Evolutionary conservation across 176 grass and related monocot genomes (phyloP).

Genomic region (Oryza nivara): DNA sequence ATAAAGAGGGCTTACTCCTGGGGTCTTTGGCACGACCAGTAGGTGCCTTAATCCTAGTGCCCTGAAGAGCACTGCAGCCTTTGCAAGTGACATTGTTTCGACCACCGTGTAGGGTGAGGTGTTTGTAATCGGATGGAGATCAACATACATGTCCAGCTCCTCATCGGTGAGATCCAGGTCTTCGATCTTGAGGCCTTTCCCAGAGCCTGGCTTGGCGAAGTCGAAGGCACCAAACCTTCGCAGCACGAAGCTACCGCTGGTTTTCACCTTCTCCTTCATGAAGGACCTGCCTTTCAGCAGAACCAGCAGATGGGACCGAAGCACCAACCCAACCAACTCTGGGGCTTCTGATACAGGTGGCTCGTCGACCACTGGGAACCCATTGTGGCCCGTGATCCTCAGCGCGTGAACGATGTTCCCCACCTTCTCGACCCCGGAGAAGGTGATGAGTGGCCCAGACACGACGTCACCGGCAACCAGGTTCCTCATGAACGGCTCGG

Average conservation of each 20-base stretch:
- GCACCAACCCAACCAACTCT: conserved; percentile 77
- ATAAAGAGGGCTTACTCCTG: conserved; percentile 62
- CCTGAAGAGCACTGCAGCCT: conserved; percentile 82
- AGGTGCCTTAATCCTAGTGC: conserved; percentile 81
- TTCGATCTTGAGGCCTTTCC: conserved; percentile 82
- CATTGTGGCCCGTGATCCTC: conserved; percentile 86
- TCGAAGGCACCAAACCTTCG: conserved; percentile 62
- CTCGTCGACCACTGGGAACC: conserved; percentile 89
- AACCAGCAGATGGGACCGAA: conserved; percentile 82
- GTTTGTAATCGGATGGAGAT: conserved; percentile 85
- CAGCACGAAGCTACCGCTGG: conserved; percentile 50
- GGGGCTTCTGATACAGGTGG: conserved; percentile 74
- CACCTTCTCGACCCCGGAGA: conserved; percentile 81
- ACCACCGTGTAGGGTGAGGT: conserved; percentile 88
- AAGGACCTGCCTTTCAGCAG: conserved; percentile 72
- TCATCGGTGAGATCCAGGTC: conserved; percentile 77
- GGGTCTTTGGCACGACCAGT: conserved; percentile 85
- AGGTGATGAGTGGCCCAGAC: conserved; percentile 65
- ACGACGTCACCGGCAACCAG: conserved; percentile 79
- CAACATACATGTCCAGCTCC: conserved; percentile 90
- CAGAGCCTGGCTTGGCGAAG: conserved; percentile 80
- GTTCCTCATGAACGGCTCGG: conserved; percentile 80
- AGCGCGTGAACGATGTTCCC: conserved; percentile 67
- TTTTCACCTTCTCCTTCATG: conserved; percentile 66
- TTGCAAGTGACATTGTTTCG: conserved; percentile 91